These are phyloP conservation scores for Hygrocybe coccinea DNA, from an alignment of 768 basidiomycete genomes.

Conservation along the genomic window DNA sequence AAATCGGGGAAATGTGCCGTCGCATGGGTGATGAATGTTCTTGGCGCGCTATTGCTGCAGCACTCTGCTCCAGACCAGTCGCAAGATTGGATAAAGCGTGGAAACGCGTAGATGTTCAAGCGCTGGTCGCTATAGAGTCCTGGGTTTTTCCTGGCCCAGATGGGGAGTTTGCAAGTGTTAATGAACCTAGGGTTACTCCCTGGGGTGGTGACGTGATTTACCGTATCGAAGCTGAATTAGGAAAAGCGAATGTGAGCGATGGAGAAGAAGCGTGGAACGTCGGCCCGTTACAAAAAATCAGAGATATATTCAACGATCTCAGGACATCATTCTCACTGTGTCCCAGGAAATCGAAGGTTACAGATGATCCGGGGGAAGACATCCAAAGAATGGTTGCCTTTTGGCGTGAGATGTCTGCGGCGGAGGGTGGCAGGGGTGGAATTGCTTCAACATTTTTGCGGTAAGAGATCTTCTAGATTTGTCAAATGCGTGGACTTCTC, in stretches of 20 bases:
- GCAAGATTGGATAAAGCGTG: slow-evolving; percentile 76
- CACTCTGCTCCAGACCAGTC: slow-evolving; percentile 67
- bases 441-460: slow-evolving; percentile 56
- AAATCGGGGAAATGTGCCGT: slow-evolving; percentile 68
- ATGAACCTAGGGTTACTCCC: slow-evolving; percentile 50
- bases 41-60: slow-evolving; percentile 69
- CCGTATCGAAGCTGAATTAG: slow-evolving; percentile 44
- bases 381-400: slow-evolving; percentile 46
- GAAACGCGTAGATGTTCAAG: slow-evolving; percentile 64
- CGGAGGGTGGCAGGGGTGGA: slow-evolving; percentile 36
- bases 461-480: slow-evolving; percentile 36
- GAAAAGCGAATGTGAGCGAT: slow-evolving; percentile 40
- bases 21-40: slow-evolving; percentile 72
- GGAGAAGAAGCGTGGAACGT: slow-evolving; percentile 43
- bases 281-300: slow-evolving; percentile 37
- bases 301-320: slow-evolving; percentile 48
- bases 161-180: slow-evolving; percentile 27
- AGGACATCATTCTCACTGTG: slow-evolving; percentile 49
- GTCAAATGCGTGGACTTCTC: background rate
- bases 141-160: slow-evolving; percentile 53
- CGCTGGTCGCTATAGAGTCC: slow-evolving; percentile 53
- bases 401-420: slow-evolving; percentile 50
- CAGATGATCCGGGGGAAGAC: slow-evolving; percentile 42
- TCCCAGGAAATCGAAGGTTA: slow-evolving; percentile 36
- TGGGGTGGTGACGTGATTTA: slow-evolving; percentile 64